Evolutionary conservation across 2,329 filamentous ascomycete genomes (phyloP).

Genomic region (Lomentospora prolificans): DNA sequence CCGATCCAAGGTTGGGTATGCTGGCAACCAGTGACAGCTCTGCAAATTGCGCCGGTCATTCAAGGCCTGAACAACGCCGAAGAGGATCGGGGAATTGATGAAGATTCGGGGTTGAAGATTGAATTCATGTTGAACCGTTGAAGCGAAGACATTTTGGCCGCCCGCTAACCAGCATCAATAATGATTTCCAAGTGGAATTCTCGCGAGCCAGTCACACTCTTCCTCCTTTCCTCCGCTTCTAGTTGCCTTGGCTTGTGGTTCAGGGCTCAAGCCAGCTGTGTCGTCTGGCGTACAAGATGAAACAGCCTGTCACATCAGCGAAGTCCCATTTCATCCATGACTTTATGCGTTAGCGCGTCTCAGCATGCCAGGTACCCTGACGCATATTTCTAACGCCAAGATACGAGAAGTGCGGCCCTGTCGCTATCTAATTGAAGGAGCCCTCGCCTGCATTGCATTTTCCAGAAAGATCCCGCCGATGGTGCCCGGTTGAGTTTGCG

Average conservation of each 20-base stretch:
- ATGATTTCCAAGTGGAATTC: too few species aligned
- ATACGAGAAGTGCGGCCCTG: background rate
- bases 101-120: too few species aligned
- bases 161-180: too few species aligned
- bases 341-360: background rate
- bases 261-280: too few species aligned
- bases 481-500: background rate
- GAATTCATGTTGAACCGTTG: too few species aligned
- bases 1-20: too few species aligned
- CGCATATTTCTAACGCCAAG: background rate
- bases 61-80: too few species aligned
- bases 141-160: too few species aligned
- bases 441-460: background rate
- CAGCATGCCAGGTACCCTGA: background rate
- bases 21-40: too few species aligned
- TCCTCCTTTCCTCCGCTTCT: too few species aligned
- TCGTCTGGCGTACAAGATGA: background rate
- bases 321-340: background rate
- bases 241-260: background rate
- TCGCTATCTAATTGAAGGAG: background rate
- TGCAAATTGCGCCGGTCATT: too few species aligned
- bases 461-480: background rate
- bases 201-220: background rate
- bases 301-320: background rate
- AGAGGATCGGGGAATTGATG: too few species aligned